These are phyloP conservation scores for Juncus inflexus DNA, from an alignment of 176 grass and related monocot genomes.

Conservation along the genomic window DNA sequence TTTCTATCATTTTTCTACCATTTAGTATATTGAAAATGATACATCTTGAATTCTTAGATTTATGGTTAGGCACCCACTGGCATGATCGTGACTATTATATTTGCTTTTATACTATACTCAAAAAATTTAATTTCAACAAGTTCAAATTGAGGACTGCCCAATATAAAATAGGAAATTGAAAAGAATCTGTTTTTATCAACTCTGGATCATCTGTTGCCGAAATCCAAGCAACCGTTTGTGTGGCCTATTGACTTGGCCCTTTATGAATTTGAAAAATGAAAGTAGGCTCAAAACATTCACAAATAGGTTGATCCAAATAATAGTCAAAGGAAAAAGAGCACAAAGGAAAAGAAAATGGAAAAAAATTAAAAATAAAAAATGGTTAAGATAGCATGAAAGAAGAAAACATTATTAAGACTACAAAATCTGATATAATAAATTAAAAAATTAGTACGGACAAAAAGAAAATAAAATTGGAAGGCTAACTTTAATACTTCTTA, in stretches of 20 bases:
- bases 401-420: no score
- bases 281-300: no score
- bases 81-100: constrained; percentile 16
- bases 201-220: neutral
- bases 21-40: constrained; percentile 17
- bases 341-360: no score
- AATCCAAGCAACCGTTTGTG: neutral
- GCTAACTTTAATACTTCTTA: no score
- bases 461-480: no score
- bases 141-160: constrained; percentile 3
- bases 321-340: no score
- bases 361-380: no score
- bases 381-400: no score
- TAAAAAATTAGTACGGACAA: no score
- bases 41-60: constrained; percentile 14
- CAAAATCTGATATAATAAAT: no score
- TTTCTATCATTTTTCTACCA: neutral
- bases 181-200: neutral
- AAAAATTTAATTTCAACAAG: constrained; percentile 4
- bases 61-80: constrained; percentile 27
- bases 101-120: constrained; percentile 22
- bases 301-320: no score
- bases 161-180: constrained; percentile 13
- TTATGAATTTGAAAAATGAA: no score
- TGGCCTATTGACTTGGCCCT: neutral